phyloP scores from a whole-genome alignment of 2,329 filamentous ascomycete genomes.

The Geosmithia putterillii region DNA sequence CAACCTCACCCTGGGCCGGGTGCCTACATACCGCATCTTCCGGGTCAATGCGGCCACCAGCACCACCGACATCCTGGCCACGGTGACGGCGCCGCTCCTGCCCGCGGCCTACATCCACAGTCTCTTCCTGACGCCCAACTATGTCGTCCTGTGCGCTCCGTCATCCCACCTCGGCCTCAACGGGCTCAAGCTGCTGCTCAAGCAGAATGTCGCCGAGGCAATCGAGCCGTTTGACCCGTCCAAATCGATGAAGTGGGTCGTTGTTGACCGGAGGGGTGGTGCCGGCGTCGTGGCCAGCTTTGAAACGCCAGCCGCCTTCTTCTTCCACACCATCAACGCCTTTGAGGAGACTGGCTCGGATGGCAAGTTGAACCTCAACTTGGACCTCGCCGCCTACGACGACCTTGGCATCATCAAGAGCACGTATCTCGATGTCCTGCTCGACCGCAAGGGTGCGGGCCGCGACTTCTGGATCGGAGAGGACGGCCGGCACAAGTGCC shows the following conservation, averaged over 20 bases:
- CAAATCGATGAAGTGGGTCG: slow-evolving; percentile 54
- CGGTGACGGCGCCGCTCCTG: slow-evolving; percentile 36
- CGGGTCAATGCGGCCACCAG: slow-evolving; percentile 48
- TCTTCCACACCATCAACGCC: slow-evolving; percentile 69
- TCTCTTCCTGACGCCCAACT: slow-evolving; percentile 59
- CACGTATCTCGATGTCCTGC: slow-evolving; percentile 59
- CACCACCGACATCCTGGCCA: slow-evolving; percentile 58
- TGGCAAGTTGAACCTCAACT: slow-evolving; percentile 36
- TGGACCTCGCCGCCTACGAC: slow-evolving; percentile 54
- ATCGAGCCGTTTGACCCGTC: slow-evolving; percentile 49
- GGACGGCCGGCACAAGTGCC: slow-evolving; percentile 17
- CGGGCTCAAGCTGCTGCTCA: slow-evolving; percentile 50
- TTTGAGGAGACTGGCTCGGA: slow-evolving; percentile 46
- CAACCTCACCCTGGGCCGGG: slow-evolving; percentile 54
- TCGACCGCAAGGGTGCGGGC: slow-evolving; percentile 35
- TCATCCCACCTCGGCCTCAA: slow-evolving; percentile 44
- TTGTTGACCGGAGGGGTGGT: slow-evolving; percentile 53
- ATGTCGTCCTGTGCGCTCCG: slow-evolving; percentile 63
- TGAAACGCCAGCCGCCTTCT: slow-evolving; percentile 57
- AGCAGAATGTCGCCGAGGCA: slow-evolving; percentile 55
- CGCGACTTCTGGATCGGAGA: slow-evolving; percentile 28
- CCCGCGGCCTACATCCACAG: slow-evolving; percentile 70
- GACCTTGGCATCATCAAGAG: slow-evolving; percentile 51
- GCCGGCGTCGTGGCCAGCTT: slow-evolving; percentile 58
- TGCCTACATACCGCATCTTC: slow-evolving; percentile 57